Percentiles rank a stretch among this genome's conserved stretches.
Conservation (phyloP, 176 grass and related monocot species). For the Luzula sylvatica region DNA sequence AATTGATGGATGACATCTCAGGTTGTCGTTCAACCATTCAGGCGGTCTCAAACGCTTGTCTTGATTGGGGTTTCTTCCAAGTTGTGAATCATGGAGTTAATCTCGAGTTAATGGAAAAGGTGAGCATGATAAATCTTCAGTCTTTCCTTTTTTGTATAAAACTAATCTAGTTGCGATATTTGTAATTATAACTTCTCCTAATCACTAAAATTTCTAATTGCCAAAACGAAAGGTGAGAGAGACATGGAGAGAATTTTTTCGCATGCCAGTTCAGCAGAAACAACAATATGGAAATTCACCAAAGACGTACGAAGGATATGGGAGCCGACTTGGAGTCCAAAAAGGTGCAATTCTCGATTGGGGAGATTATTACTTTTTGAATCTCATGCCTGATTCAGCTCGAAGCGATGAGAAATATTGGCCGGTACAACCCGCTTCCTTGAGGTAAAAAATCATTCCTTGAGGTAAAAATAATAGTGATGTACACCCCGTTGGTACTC, state of each 20-base stretch:
- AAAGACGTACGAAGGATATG: conserved; percentile 78
- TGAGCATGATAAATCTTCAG: no score
- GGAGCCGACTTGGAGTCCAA: conserved; percentile 69
- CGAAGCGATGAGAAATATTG: conserved; percentile 44
- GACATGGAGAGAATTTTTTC: conserved; percentile 71
- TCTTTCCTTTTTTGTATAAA: no score
- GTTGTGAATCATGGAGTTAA: conserved; percentile 70
- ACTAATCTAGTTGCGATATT: no score
- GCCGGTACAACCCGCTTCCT: conserved; percentile 36
- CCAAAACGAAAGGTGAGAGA: conserved; percentile 25
- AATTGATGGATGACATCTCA: neutral
- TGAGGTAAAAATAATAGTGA: neutral
- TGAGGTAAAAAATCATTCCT: conserved; percentile 35
- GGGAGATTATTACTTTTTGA: conserved; percentile 89
- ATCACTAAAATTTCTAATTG: no score
- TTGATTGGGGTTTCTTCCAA: conserved; percentile 84
- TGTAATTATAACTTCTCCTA: no score
- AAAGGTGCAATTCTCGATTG: conserved; percentile 81
- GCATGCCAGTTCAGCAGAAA: conserved; percentile 40
- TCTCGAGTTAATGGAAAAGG: conserved; percentile 35
- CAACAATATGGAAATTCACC: conserved; percentile 62
- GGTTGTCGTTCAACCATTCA: conserved; percentile 12
- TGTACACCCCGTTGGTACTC: neutral
- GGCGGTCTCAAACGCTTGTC: conserved; percentile 47
- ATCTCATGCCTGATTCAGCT: conserved; percentile 35